Base-by-base conservation (phyloP, 2,329 filamentous ascomycete species). In the Exophiala phaeomuriformis region DNA sequence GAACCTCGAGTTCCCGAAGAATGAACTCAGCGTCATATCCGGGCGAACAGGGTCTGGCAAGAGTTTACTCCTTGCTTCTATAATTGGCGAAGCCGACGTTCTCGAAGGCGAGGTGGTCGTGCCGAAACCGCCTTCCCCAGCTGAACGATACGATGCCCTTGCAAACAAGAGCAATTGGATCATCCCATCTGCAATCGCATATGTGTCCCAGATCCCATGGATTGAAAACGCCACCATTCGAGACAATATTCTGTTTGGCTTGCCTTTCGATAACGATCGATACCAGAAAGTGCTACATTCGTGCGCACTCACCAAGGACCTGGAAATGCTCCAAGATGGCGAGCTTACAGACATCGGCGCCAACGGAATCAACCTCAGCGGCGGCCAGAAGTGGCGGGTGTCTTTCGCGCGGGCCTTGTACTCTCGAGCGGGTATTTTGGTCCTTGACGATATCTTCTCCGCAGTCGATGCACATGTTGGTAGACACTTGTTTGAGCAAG, bases 401-500 rank as follows among this genome's bases (percentile, higher is more conserved):
- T 88, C 86, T 0, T 82, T 94, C 61, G 88, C 88, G 1, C 77
- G 88, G 44, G 87, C 88, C 0, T 74, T 93, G 12, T 93, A 93
- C 67, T 90, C 86, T 1, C 77, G 87, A 9, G 86, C 86, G 1
- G 83, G 85, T 0, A 83, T 90, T 57, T 72, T 94, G 3, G 73
- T 93, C 12, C 75, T 93, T 63, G 88, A 94, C 66, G 88, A 94
- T 64, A 87, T 91, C 39, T 90, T 94, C 67, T 88, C 84, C 64
- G 73, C 88, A 6, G 81, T 93, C 5, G 88, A 94, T 67, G 84
- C 86, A 2, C 86, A 90, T 64, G 87, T 90, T 31, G 88, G 87
- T 10, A 80, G 85, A 30, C 85, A 88, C 63, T 83, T 91, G 46
- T 89, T 87, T 60, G 85, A 90, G 59, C 78, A 87, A 52, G 89